phyloP scores from a whole-genome alignment of 805 yeast genomes.

The Wickerhamiella slavikovae region DNA sequence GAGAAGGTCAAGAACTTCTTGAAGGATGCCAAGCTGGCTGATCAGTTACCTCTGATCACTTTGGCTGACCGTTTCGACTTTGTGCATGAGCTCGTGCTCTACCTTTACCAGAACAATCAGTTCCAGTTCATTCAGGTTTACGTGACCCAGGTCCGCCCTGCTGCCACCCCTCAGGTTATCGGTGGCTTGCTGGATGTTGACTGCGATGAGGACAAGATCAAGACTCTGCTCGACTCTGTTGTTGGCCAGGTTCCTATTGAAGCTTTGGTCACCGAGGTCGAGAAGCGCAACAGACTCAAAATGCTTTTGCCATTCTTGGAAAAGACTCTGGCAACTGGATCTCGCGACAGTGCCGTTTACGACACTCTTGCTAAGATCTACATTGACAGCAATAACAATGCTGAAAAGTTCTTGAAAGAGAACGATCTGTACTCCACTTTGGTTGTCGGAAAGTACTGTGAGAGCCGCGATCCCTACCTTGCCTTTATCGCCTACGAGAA shows the following conservation, averaged over 20 bases:
- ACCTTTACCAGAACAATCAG: conserved; percentile 85
- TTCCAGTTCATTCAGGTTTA: conserved; percentile 94
- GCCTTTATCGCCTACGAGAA: conserved; percentile 96
- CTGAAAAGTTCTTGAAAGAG: conserved; percentile 89
- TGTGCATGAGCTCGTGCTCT: conserved; percentile 83
- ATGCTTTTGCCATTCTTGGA: conserved; percentile 83
- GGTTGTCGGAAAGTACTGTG: conserved; percentile 95
- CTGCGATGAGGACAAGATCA: conserved; percentile 79
- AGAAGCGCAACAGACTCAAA: conserved; percentile 86
- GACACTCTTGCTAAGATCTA: conserved; percentile 94
- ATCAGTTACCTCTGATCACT: conserved; percentile 88
- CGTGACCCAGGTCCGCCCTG: conserved; percentile 92
- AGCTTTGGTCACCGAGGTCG: conserved; percentile 82
- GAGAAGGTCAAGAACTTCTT: conserved; percentile 94
- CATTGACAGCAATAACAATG: conserved; percentile 92
- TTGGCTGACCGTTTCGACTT: conserved; percentile 85
- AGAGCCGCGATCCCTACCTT: conserved; percentile 93
- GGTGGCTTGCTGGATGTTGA: conserved; percentile 95
- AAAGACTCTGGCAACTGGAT: conserved; percentile 59
- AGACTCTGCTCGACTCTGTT: conserved; percentile 61
- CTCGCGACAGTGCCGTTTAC: conserved; percentile 76
- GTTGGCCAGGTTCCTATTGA: conserved; percentile 87
- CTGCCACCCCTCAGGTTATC: conserved; percentile 88
- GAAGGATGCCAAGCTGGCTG: conserved; percentile 83
- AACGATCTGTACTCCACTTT: conserved; percentile 80